These are phyloP conservation scores for Curvularia sp. DNA, from an alignment of 2,329 filamentous ascomycete genomes.

Conservation along the genomic window DNA sequence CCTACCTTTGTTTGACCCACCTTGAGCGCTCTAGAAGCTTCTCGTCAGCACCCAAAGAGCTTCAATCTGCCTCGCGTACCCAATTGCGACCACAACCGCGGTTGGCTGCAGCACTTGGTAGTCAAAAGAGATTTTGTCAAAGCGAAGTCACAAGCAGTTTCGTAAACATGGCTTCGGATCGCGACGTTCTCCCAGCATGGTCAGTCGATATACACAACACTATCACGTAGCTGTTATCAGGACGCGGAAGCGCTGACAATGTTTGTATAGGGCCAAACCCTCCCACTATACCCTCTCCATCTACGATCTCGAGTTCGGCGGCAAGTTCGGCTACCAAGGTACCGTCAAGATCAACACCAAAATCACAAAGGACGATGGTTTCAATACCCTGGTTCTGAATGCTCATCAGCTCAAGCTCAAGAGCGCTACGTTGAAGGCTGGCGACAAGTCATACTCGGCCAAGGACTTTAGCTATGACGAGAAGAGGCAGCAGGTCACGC, in stretches of 20 bases:
- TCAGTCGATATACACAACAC: constrained; percentile 30
- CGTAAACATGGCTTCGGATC: constrained; percentile 54
- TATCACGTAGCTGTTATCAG: not conserved
- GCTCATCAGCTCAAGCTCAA: constrained; percentile 81
- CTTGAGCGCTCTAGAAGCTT: constrained; percentile 27
- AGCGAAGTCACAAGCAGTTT: constrained; percentile 42
- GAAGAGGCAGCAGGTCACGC: constrained; percentile 80
- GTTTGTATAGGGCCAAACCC: constrained; percentile 70
- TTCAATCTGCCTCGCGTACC: constrained; percentile 24
- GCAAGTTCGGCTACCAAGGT: constrained; percentile 83
- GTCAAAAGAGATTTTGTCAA: constrained; percentile 42
- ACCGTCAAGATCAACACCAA: constrained; percentile 80
- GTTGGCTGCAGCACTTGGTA: constrained; percentile 22
- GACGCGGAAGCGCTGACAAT: constrained; percentile 24
- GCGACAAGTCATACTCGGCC: constrained; percentile 65
- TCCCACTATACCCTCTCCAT: constrained; percentile 85
- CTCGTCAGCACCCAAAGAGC: constrained; percentile 28
- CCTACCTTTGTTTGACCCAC: constrained; percentile 11
- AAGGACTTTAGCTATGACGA: constrained; percentile 79
- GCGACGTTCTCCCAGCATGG: constrained; percentile 56
- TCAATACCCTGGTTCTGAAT: constrained; percentile 83
- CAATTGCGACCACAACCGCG: constrained; percentile 25
- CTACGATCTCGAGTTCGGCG: constrained; percentile 74
- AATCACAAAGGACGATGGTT: constrained; percentile 67
- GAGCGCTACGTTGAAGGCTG: constrained; percentile 66